These are phyloP conservation scores for Margaritispora aquatica DNA, from an alignment of 495 filamentous ascomycete genomes.

Conservation along the genomic window DNA sequence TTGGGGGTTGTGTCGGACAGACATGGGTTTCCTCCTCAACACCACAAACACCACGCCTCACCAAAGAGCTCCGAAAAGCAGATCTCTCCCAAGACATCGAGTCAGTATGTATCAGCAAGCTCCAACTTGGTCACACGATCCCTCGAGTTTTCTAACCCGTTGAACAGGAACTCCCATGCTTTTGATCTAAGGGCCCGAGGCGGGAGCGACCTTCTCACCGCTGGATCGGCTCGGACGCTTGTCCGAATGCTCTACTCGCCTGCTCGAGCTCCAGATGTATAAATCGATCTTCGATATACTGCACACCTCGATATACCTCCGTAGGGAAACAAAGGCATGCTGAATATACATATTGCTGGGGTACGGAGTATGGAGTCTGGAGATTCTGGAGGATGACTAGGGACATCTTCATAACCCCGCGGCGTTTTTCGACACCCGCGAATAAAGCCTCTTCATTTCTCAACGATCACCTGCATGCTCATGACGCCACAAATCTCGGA, in stretches of 20 bases:
- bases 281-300: background rate
- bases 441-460: background rate
- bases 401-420: background rate
- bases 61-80: background rate
- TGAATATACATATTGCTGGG: background rate
- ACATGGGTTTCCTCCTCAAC: background rate
- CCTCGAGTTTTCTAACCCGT: background rate
- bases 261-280: background rate
- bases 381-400: background rate
- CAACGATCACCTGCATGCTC: conserved; percentile 4
- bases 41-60: background rate
- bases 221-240: background rate
- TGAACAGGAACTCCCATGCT: background rate
- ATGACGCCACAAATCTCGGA: conserved; percentile 1
- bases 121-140: conserved; percentile 2
- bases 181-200: background rate
- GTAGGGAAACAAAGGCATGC: background rate
- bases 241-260: background rate
- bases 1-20: background rate
- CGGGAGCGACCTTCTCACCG: conserved; percentile 1
- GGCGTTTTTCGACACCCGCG: background rate
- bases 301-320: background rate
- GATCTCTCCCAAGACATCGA: background rate
- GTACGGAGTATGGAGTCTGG: background rate
- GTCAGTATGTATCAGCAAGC: background rate